Base-by-base conservation (phyloP, 129 eudicot species). In the Flaveria linearis region DNA sequence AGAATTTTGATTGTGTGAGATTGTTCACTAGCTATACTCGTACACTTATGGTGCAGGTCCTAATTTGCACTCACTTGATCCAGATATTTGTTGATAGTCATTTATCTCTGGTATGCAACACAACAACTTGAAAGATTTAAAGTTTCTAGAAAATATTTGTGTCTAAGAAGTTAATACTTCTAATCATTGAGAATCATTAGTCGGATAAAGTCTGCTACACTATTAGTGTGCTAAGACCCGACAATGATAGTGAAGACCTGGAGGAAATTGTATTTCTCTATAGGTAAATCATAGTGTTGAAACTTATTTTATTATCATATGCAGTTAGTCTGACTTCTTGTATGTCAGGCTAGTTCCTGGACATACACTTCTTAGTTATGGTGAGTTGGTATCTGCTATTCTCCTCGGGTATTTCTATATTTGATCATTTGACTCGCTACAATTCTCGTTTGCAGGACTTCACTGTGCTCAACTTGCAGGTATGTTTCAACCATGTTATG, bases 401-500 rank as follows among this genome's bases (percentile, higher is more conserved):
- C 67, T 61, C 51, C 26, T 71, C 68, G 14, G 12, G 13, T 56
- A 16, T 43, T 36, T 76, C 26, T n/a, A 33, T 43, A 26, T 78
- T 57, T 63, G 77, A 55, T 28, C 14, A 68, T 76, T 33, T 82
- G 36, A 76, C 77, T 73, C 68, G 47, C 62, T 72, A 39, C 67
- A 12, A 36, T 83, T 82, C 41, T 58, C 12, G 67, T 61, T 61
- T 52, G 85, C 93, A 94, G 99, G 99, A 68, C 82, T 91, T 46
- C 99, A 94, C 71, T 94, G 99, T 72, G 98, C 99, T 12, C 71
- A 83, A 75, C 96, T 94, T 68, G 97, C 99, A 1, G 97, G 99
- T 94, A 91, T 25, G 90, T 84, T 58, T 84, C 33, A 33, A 53
- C 2, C 30, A 67, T 71, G 52, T 28, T 49, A 66, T 60, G 9